Conservation (phyloP, 1,139 yeast species). For the Lodderomyces jiufengensis region DNA sequence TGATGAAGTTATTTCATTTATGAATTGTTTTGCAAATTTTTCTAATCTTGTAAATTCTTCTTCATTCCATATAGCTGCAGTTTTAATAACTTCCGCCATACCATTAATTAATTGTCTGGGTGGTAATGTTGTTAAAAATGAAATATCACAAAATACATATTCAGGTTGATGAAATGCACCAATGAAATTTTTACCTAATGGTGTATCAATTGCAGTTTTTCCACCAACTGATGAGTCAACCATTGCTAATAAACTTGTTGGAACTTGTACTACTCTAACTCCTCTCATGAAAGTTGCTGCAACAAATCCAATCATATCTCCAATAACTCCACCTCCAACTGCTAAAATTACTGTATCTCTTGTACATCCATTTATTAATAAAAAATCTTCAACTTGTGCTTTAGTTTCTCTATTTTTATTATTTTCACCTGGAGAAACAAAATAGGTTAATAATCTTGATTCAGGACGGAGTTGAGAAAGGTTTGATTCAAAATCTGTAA, state of each 20-base stretch:
- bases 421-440: slow-evolving; percentile 90
- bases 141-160: slow-evolving; percentile 82
- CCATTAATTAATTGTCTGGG: slow-evolving; percentile 95
- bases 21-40: slow-evolving; percentile 62
- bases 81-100: slow-evolving; percentile 97
- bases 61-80: slow-evolving; percentile 98
- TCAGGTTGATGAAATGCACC: slow-evolving; percentile 98
- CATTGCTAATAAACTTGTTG: slow-evolving; percentile 93
- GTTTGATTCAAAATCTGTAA: slow-evolving; percentile 28
- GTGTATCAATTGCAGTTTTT: slow-evolving; percentile 98
- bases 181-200: slow-evolving; percentile 89
- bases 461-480: slow-evolving; percentile 32
- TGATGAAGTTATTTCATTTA: slow-evolving; percentile 49
- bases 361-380: slow-evolving; percentile 85
- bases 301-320: slow-evolving; percentile 98
- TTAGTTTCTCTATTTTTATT: slow-evolving; percentile 86
- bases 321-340: slow-evolving; percentile 98
- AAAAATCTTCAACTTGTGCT: slow-evolving; percentile 89
- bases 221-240: slow-evolving; percentile 99
- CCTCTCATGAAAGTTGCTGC: slow-evolving; percentile 99
- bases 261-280: slow-evolving; percentile 88
- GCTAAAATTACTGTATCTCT: slow-evolving; percentile 95
- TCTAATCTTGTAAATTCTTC: slow-evolving; percentile 83
- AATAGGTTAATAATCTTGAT: slow-evolving; percentile 68
- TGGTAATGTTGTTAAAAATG: slow-evolving; percentile 85